These are phyloP conservation scores for Pachysandra terminalis DNA, from an alignment of 164 flowering plant species.

Conservation along the genomic window DNA sequence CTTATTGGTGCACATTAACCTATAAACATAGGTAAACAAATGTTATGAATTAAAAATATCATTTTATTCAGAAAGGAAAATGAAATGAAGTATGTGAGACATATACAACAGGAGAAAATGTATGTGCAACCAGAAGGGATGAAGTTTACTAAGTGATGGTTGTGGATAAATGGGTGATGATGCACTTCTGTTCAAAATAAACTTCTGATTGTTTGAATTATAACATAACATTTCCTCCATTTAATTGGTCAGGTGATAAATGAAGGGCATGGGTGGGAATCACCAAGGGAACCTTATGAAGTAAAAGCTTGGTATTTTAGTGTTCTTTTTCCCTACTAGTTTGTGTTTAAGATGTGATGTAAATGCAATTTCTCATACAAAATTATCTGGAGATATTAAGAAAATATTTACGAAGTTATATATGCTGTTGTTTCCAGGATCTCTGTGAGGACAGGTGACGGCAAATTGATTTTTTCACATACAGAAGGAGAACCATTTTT, in stretches of 20 bases:
- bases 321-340: not conserved
- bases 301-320: constrained; percentile 68
- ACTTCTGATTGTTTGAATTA: not conserved
- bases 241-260: constrained; percentile 43
- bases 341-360: not conserved
- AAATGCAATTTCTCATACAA: not conserved
- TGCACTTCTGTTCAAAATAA: not conserved
- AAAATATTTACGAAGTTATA: not conserved
- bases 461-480: constrained; percentile 52
- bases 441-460: constrained; percentile 69
- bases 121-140: not conserved
- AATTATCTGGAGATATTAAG: not conserved
- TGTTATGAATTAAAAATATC: too few species aligned
- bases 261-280: constrained; percentile 97
- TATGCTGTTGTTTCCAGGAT: constrained; percentile 48
- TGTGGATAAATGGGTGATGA: not conserved
- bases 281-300: constrained; percentile 97
- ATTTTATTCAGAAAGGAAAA: too few species aligned
- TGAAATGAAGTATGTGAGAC: not conserved
- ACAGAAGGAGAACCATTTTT: constrained; percentile 68
- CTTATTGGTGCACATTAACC: not conserved
- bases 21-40: too few species aligned
- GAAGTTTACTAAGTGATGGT: not conserved
- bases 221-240: not conserved
- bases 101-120: not conserved